Percentiles rank a stretch among this genome's conserved stretches.
phyloP scores from a whole-genome alignment of 345 rosid genomes.

The Melaleuca quinquenervia region DNA sequence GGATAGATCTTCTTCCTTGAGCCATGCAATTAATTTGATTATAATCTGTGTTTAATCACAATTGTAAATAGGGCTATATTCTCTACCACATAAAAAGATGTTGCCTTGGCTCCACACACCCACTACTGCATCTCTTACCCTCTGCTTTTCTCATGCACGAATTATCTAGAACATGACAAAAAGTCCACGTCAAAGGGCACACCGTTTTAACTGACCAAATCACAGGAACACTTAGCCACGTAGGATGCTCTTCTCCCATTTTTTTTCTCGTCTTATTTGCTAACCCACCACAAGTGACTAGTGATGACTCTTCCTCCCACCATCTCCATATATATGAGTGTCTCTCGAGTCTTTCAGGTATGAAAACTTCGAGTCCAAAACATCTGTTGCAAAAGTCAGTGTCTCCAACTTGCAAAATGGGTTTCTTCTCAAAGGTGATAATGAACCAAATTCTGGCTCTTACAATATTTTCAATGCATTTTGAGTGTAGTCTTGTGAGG shows the following conservation, averaged over 20 bases:
- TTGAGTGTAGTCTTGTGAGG: constrained; percentile 6
- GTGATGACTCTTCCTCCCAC: not conserved
- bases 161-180: constrained; percentile 4
- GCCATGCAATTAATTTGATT: not conserved
- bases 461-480: not conserved
- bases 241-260: not conserved
- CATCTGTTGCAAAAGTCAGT: not conserved
- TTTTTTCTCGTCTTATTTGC: not conserved
- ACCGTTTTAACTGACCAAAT: not conserved
- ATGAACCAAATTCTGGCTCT: not conserved
- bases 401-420: not conserved
- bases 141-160: constrained; percentile 13
- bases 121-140: not conserved
- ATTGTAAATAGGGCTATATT: not conserved
- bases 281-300: not conserved
- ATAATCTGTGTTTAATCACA: not conserved
- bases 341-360: not conserved
- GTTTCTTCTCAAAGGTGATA: not conserved
- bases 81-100: not conserved
- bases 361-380: not conserved
- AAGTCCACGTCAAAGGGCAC: not conserved
- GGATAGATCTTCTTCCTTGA: not conserved
- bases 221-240: not conserved
- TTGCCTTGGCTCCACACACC: not conserved
- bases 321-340: not conserved